Percentiles rank a stretch among this genome's conserved stretches.
Evolutionary conservation across 257 asterid genomes (phyloP).

Genomic region (Perilla frutescens): DNA sequence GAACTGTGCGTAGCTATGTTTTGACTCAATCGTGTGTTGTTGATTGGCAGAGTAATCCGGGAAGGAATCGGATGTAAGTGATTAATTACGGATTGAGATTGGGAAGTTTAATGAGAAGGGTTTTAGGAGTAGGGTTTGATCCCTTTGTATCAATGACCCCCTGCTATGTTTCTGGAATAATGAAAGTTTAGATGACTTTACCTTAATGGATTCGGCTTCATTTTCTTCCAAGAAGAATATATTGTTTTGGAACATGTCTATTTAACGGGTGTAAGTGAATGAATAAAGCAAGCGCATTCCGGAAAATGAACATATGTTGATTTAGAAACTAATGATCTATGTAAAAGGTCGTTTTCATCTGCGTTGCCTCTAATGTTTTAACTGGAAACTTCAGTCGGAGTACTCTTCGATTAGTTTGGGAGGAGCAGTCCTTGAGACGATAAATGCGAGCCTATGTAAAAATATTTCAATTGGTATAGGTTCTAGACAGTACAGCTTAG

Average conservation of each 20-base stretch:
- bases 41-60: not conserved
- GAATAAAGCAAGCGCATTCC: not conserved
- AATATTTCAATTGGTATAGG: not conserved
- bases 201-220: not conserved
- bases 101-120: slow-evolving; percentile 1
- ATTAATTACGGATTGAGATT: slow-evolving; percentile 6
- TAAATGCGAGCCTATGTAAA: not conserved
- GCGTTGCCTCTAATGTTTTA: not conserved
- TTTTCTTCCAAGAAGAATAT: not conserved
- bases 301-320: not conserved
- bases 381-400: not conserved
- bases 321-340: not conserved
- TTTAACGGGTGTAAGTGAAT: slow-evolving; percentile 7
- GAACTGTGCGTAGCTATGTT: not conserved
- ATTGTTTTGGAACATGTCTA: not conserved
- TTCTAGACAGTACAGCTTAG: not conserved
- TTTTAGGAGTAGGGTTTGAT: not conserved
- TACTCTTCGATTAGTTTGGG: not conserved
- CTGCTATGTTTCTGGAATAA: not conserved
- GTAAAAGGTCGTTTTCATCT: not conserved
- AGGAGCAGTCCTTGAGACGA: too few relatives aligned
- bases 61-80: not conserved
- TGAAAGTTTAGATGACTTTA: not conserved
- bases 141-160: not conserved
- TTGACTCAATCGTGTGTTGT: not conserved